A percentile compares a stretch with the other conserved stretches of the same genome.
phyloP scores from a whole-genome alignment of 78 protist genomes.

The Dictyostelium discoideum region DNA sequence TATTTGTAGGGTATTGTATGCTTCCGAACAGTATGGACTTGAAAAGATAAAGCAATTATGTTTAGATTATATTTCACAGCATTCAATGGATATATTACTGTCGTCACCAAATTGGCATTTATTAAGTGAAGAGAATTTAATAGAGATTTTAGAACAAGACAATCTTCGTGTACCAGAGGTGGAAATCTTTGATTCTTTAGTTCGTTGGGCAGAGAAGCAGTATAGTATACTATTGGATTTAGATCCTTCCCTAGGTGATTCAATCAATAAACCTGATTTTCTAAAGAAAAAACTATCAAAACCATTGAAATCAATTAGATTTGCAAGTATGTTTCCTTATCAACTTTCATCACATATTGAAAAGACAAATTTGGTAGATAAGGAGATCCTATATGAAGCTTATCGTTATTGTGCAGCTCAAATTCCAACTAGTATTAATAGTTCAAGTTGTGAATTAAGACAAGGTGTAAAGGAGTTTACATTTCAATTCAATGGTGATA shows the following conservation, averaged over 20 bases:
- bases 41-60: constrained; percentile 48
- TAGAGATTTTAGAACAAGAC: constrained; percentile 45
- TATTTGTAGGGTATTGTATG: constrained; percentile 55
- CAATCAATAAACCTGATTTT: constrained; percentile 7
- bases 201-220: constrained; percentile 73
- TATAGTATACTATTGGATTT: constrained; percentile 31
- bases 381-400: constrained; percentile 60
- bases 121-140: constrained; percentile 33
- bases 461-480: constrained; percentile 56
- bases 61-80: constrained; percentile 66
- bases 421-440: background rate
- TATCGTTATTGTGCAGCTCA: constrained; percentile 53
- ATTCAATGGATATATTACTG: constrained; percentile 59
- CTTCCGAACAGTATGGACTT: constrained; percentile 40
- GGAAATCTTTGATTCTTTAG: constrained; percentile 52
- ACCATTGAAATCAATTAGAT: constrained; percentile 53
- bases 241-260: background rate
- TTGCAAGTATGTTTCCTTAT: constrained; percentile 68
- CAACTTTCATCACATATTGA: constrained; percentile 58
- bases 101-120: constrained; percentile 76
- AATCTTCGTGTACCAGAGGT: constrained; percentile 76
- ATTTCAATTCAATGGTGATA: constrained; percentile 8
- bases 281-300: constrained; percentile 28
- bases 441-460: background rate
- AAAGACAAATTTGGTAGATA: constrained; percentile 7